phyloP scores from a whole-genome alignment of 1,284 basidiomycete genomes.

The Butyriboletus appendiculatus region DNA sequence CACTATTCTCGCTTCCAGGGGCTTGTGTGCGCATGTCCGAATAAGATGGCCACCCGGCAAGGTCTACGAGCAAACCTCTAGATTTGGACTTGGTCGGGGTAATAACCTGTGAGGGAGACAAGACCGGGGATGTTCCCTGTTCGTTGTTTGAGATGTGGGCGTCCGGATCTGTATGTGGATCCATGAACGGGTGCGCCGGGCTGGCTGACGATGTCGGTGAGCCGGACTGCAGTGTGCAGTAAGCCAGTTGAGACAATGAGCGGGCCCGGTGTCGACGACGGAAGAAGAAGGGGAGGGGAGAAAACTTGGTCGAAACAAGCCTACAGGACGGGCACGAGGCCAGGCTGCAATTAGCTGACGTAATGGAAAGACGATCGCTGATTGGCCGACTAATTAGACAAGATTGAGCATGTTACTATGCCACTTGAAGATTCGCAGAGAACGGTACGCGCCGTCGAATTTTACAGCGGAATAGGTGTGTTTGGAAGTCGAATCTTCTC shows the following conservation, averaged over 20 bases:
- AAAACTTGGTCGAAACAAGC: conserved; percentile 8
- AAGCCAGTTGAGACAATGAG: not conserved
- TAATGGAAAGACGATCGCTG: conserved; percentile 11
- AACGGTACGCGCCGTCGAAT: conserved; percentile 59
- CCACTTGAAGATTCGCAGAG: conserved; percentile 16
- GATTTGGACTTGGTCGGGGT: conserved; percentile 15
- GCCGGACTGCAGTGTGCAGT: not conserved
- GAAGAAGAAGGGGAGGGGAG: not conserved
- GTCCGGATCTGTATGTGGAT: conserved; percentile 6
- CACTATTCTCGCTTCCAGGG: conserved; percentile 14
- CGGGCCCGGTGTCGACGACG: not conserved
- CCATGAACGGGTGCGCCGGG: conserved; percentile 3
- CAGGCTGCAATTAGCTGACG: conserved; percentile 24
- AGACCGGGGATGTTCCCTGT: not conserved
- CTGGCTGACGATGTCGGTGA: not conserved
- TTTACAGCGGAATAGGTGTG: conserved; percentile 76
- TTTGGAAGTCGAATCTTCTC: not conserved
- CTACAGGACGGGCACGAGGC: conserved; percentile 15
- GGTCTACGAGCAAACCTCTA: conserved; percentile 11
- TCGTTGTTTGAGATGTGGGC: conserved; percentile 4
- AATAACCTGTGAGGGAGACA: conserved; percentile 8
- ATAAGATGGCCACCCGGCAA: conserved; percentile 20
- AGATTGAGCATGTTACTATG: conserved; percentile 1
- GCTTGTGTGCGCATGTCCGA: conserved; percentile 16
- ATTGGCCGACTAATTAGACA: conserved; percentile 7